These are phyloP conservation scores for Ogataea neopini DNA, from an alignment of 805 yeast genomes.

Conservation along the genomic window DNA sequence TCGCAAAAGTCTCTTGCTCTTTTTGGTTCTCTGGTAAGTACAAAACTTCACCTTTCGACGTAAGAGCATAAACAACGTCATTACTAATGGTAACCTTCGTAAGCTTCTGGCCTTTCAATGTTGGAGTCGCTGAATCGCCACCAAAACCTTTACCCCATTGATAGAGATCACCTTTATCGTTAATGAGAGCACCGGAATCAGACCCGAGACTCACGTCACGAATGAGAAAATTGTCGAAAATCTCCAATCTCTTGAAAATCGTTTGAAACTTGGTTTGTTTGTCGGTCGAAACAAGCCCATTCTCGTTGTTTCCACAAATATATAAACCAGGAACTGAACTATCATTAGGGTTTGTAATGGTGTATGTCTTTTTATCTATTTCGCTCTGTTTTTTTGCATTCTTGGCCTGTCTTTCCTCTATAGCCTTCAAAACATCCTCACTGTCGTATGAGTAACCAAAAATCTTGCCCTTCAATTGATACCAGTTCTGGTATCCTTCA, in stretches of 20 bases:
- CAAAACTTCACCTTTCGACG: constrained; percentile 46
- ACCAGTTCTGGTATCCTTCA: constrained; percentile 43
- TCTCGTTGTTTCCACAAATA: constrained; percentile 59
- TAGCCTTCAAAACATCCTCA: constrained; percentile 40
- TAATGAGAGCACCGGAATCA: constrained; percentile 56
- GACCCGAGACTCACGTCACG: constrained; percentile 56
- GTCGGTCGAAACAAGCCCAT: constrained; percentile 35
- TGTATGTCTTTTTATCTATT: constrained; percentile 22
- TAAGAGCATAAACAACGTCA: constrained; percentile 52
- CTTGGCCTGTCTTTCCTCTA: constrained; percentile 32
- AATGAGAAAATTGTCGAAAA: constrained; percentile 62
- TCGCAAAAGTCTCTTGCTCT: constrained; percentile 19
- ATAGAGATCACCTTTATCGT: constrained; percentile 67
- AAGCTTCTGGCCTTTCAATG: constrained; percentile 51
- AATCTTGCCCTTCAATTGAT: constrained; percentile 38
- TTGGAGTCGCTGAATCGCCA: constrained; percentile 29
- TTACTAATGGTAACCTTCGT: constrained; percentile 50
- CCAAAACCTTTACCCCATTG: constrained; percentile 61
- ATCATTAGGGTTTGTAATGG: constrained; percentile 37
- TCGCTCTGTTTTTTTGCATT: constrained; percentile 22
- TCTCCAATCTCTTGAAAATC: constrained; percentile 59
- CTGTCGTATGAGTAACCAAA: constrained; percentile 35
- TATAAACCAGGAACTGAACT: constrained; percentile 58
- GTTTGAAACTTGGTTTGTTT: constrained; percentile 36
- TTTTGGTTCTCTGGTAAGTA: constrained; percentile 35